A percentile compares a stretch with the other conserved stretches of the same genome.
Conservation (phyloP, 2,329 filamentous ascomycete genomes). For the Cercospora sojina region DNA sequence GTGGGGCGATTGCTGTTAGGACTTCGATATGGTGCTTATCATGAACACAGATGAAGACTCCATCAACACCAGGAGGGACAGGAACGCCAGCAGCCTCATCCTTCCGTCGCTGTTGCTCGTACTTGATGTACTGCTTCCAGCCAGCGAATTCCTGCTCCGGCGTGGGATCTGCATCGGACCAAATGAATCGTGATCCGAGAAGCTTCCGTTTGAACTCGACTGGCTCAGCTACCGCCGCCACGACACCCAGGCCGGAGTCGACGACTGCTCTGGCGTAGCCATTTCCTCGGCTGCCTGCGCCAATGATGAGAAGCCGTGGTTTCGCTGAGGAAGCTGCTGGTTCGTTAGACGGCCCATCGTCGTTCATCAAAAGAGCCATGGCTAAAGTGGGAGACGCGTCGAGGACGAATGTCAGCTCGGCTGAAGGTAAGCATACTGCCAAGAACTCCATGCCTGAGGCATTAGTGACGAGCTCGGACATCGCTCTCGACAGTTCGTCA, state of each 20-base stretch:
- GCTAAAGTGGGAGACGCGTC: neutral
- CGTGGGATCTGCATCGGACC: slow-evolving; percentile 53
- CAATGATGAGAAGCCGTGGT: slow-evolving; percentile 71
- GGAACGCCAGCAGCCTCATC: slow-evolving; percentile 50
- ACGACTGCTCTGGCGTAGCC: slow-evolving; percentile 69
- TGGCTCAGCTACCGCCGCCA: slow-evolving; percentile 80
- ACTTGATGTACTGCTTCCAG: slow-evolving; percentile 75
- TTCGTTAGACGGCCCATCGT: slow-evolving; percentile 1
- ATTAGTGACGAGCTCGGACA: neutral
- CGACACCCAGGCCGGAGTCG: slow-evolving; percentile 63
- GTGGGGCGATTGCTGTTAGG: slow-evolving; percentile 67
- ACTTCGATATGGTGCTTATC: slow-evolving; percentile 88
- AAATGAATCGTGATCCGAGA: slow-evolving; percentile 72
- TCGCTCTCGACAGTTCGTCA: neutral
- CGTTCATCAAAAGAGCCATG: slow-evolving; percentile 27
- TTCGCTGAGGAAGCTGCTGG: slow-evolving; percentile 1
- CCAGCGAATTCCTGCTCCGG: slow-evolving; percentile 68
- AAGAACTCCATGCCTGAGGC: neutral
- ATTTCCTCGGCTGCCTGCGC: slow-evolving; percentile 75
- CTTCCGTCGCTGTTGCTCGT: slow-evolving; percentile 63
- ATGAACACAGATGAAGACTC: slow-evolving; percentile 70
- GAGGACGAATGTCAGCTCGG: slow-evolving; percentile 4
- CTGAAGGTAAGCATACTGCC: neutral
- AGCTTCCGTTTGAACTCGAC: slow-evolving; percentile 70
- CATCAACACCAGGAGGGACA: slow-evolving; percentile 49